Evolutionary conservation across 257 asterid genomes (phyloP), one percentile per base, ranked within the genome.

Genomic region (Primulina huaijiensis): DNA sequence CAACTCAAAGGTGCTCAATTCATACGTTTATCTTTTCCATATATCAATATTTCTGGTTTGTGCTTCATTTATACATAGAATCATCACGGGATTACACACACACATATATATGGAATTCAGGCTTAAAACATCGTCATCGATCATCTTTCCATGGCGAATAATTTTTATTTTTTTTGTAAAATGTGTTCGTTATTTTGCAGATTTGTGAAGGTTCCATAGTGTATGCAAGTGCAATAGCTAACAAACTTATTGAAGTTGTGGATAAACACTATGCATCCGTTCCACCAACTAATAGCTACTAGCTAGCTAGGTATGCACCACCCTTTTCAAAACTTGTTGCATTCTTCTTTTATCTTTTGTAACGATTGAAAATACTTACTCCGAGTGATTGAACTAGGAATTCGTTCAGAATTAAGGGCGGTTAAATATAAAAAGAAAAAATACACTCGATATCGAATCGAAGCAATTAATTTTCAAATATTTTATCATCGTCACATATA

Each of bases 171-270:
- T 46, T 52, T 33, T 40, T 14, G 14, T n/a, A 8, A 1, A 19
- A 10, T 19, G 52, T 70, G 14, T 14, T 17, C 0, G 0, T 27
- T 6, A 60, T 72, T 20, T 63, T 72, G 86, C 88, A 92, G 98
- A 92, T 92, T 73, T 82, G 83, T 76, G 97, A 92, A 83, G 97
- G 95, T 5, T 88, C 95, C 3, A 87, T 86, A 8, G 96, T 92
- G 63, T 86, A 90, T 75, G 95, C 96, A 3, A 89, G 95, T 76
- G 93, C 96, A 30, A 75, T 92, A 69, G 97, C 98, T 11, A 89
- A 89, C 84, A 90, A 86, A 85, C 87, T 92, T 8, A 88, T 90
- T 75, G 96, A 90, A 65, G 94, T 81, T 64, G 91, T 87, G 76
- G 96, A 88, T 72, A 87, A 87, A 74, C 90, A 84, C 59, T 87